Percentiles rank a stretch among this genome's conserved stretches.
Evolutionary conservation across 2,329 filamentous ascomycete species (phyloP).

Genomic region (Acephala macrosclerotiorum): DNA sequence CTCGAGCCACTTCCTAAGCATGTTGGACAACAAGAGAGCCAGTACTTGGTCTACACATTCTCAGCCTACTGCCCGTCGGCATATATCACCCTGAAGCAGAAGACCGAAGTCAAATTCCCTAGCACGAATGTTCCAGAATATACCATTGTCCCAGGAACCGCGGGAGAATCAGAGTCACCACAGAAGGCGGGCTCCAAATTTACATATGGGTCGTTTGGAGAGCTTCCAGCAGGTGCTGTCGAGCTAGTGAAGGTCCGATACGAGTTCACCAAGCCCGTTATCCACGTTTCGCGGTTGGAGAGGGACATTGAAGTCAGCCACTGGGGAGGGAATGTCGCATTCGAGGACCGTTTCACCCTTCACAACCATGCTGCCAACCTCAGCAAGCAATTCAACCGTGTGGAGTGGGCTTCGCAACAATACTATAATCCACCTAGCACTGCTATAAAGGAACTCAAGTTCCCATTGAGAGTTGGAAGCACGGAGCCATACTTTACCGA

Average conservation of each 20-base stretch:
- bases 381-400: slow-evolving; percentile 74
- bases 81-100: slow-evolving; percentile 89
- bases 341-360: slow-evolving; percentile 92
- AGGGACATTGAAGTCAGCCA: slow-evolving; percentile 95
- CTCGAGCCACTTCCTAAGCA: slow-evolving; percentile 80
- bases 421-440: slow-evolving; percentile 81
- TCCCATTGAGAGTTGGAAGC: slow-evolving; percentile 81
- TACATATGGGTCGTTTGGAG: slow-evolving; percentile 88
- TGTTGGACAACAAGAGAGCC: slow-evolving; percentile 84
- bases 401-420: slow-evolving; percentile 75
- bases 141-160: slow-evolving; percentile 72
- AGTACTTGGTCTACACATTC: slow-evolving; percentile 87
- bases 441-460: slow-evolving; percentile 82
- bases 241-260: slow-evolving; percentile 83
- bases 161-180: slow-evolving; percentile 67
- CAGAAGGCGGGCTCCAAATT: slow-evolving; percentile 85
- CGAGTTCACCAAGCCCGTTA: slow-evolving; percentile 93
- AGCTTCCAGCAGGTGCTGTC: slow-evolving; percentile 78
- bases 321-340: slow-evolving; percentile 96
- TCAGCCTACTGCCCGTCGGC: slow-evolving; percentile 84
- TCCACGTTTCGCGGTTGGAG: slow-evolving; percentile 80
- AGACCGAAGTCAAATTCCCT: slow-evolving; percentile 94
- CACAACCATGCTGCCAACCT: slow-evolving; percentile 86
- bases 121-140: slow-evolving; percentile 83
- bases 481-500: slow-evolving; percentile 94